phyloP scores from a whole-genome alignment of 2,329 filamentous ascomycete genomes.

The Chlorencoelia australis region DNA sequence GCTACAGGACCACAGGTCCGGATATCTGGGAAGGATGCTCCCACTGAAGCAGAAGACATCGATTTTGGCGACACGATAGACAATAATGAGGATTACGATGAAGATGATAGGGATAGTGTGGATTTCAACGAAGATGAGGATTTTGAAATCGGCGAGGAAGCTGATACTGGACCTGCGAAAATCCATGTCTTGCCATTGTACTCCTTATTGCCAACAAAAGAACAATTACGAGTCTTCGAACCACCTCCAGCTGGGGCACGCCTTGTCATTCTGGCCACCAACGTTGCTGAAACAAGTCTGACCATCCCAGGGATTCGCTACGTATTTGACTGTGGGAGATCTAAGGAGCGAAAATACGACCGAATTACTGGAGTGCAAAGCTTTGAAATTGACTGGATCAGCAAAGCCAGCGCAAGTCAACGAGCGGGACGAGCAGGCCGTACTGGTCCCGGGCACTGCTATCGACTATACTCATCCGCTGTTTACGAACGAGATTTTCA shows the following conservation, averaged over 20 bases:
- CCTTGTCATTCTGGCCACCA: constrained; percentile 84
- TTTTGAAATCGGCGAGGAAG: constrained; percentile 55
- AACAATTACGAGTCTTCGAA: constrained; percentile 87
- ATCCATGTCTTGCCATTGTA: constrained; percentile 91
- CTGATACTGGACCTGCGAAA: constrained; percentile 54
- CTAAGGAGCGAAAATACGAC: constrained; percentile 88
- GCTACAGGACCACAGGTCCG: constrained; percentile 56
- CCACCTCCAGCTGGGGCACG: constrained; percentile 71
- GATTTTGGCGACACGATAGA: constrained; percentile 63
- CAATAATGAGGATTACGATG: constrained; percentile 43
- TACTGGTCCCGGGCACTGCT: constrained; percentile 93
- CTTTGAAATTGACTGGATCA: constrained; percentile 93
- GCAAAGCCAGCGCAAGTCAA: constrained; percentile 90
- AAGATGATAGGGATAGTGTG: constrained; percentile 52
- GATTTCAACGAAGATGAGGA: constrained; percentile 37
- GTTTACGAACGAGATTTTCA: constrained; percentile 86
- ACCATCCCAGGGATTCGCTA: constrained; percentile 94
- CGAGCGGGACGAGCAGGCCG: constrained; percentile 87
- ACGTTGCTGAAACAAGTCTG: constrained; percentile 93
- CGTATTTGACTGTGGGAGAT: constrained; percentile 87
- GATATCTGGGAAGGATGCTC: constrained; percentile 66
- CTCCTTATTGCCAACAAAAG: constrained; percentile 79
- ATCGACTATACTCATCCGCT: constrained; percentile 86
- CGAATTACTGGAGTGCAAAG: constrained; percentile 84
- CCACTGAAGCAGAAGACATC: constrained; percentile 76